Conservation (phyloP, 192 early-diverging fungal genomes). For the Entomortierella beljakovae region DNA sequence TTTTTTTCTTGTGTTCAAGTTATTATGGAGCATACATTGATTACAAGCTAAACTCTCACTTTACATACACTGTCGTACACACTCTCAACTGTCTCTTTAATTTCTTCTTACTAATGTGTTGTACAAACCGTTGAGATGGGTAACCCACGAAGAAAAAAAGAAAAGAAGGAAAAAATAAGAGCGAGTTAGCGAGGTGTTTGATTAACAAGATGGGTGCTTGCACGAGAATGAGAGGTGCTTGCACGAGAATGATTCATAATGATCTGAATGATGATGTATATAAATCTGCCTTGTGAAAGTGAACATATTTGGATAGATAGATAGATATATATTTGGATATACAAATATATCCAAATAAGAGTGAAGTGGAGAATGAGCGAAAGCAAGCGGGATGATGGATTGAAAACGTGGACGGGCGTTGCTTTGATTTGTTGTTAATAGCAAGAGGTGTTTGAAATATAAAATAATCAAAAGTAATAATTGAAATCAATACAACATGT, state of each 20-base stretch:
- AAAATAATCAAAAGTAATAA: neutral
- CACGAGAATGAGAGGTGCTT: constrained; percentile 1
- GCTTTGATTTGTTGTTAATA: constrained; percentile 23
- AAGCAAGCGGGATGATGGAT: constrained; percentile 10
- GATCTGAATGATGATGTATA: neutral
- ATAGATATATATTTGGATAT: neutral
- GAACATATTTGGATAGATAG: neutral
- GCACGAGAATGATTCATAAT: constrained; percentile 1
- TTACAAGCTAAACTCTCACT: too few relatives aligned
- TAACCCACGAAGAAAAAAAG: too few relatives aligned
- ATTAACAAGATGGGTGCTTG: neutral
- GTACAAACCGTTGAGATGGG: too few relatives aligned
- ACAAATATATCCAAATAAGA: too few relatives aligned
- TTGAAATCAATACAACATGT: too few relatives aligned
- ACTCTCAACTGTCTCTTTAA: neutral
- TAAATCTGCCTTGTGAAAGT: neutral
- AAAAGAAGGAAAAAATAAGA: neutral
- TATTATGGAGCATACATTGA: neutral
- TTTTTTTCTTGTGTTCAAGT: constrained; percentile 1
- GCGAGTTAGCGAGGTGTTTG: neutral
- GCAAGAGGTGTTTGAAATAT: neutral
- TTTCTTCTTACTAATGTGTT: too few relatives aligned
- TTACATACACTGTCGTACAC: too few relatives aligned
- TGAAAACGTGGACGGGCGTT: constrained; percentile 38
- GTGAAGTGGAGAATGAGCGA: too few relatives aligned